These are phyloP conservation scores for Aspergillus viridinutans DNA, from an alignment of 2,329 filamentous ascomycete genomes.

Conservation along the genomic window DNA sequence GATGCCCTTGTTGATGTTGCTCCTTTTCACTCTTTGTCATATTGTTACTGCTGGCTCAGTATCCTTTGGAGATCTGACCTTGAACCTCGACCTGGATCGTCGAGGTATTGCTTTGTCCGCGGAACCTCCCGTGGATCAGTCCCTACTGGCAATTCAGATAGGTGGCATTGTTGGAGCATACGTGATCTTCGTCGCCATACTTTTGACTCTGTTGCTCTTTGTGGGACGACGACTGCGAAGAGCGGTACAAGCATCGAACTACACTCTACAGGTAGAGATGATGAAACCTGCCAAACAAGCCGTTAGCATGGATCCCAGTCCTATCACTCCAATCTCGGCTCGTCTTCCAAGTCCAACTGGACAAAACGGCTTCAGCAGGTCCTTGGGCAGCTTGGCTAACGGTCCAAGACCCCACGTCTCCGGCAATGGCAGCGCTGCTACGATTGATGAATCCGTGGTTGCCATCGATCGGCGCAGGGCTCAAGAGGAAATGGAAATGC, in stretches of 20 bases:
- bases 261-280: slow-evolving; percentile 54
- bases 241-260: slow-evolving; percentile 50
- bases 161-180: slow-evolving; percentile 81
- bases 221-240: slow-evolving; percentile 55
- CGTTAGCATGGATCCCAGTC: slow-evolving; percentile 31
- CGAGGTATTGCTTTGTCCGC: slow-evolving; percentile 10
- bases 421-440: slow-evolving; percentile 60
- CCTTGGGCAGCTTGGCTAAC: slow-evolving; percentile 36
- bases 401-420: slow-evolving; percentile 36
- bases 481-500: slow-evolving; percentile 77
- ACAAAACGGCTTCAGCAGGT: slow-evolving; percentile 32
- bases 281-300: slow-evolving; percentile 42
- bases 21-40: slow-evolving; percentile 6
- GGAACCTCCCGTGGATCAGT: slow-evolving; percentile 49
- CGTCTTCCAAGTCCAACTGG: slow-evolving; percentile 34
- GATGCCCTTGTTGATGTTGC: slow-evolving; percentile 8
- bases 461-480: slow-evolving; percentile 69
- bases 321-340: slow-evolving; percentile 28
- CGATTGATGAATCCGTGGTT: slow-evolving; percentile 73
- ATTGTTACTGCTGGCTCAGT: slow-evolving; percentile 14
- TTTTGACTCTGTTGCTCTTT: slow-evolving; percentile 62
- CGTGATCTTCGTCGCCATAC: slow-evolving; percentile 68
- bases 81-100: slow-evolving; percentile 6
- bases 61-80: slow-evolving; percentile 5
- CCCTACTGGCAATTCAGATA: slow-evolving; percentile 74